A percentile compares a stretch with the other conserved stretches of the same genome.
These are phyloP conservation scores for Sphagnum contortum DNA, from an alignment of 225 moss, liverwort and hornwort genomes.

Conservation along the genomic window DNA sequence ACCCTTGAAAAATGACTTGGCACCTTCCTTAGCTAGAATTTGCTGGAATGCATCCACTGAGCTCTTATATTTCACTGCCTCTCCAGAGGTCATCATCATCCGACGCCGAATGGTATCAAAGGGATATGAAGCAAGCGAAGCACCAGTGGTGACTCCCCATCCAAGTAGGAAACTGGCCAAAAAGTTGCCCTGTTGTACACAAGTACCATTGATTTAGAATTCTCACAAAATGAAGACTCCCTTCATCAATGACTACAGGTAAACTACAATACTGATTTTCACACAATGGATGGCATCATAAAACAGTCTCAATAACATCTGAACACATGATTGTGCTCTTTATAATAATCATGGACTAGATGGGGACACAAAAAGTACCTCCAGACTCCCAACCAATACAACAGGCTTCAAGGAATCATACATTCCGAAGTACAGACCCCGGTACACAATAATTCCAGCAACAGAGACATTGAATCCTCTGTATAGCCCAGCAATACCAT, in stretches of 20 bases:
- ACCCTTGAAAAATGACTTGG: constrained; percentile 38
- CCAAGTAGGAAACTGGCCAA: constrained; percentile 17
- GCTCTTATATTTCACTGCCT: constrained; percentile 44
- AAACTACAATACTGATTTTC: too few species aligned
- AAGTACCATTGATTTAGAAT: not conserved
- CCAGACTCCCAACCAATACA: constrained; percentile 20
- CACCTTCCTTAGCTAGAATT: constrained; percentile 39
- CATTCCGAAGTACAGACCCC: constrained; percentile 50
- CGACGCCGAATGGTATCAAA: constrained; percentile 48
- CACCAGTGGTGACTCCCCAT: constrained; percentile 63
- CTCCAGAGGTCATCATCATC: constrained; percentile 63
- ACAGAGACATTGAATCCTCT: constrained; percentile 50
- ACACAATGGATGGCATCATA: too few species aligned
- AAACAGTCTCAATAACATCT: too few species aligned
- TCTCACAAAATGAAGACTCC: not conserved
- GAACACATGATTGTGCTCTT: too few species aligned
- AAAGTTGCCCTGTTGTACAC: constrained; percentile 17
- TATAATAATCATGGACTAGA: not conserved
- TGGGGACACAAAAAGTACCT: constrained; percentile 4
- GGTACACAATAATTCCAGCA: constrained; percentile 47
- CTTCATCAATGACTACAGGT: too few species aligned
- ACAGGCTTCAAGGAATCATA: constrained; percentile 54
- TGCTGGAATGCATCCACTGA: constrained; percentile 35
- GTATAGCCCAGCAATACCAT: constrained; percentile 51
- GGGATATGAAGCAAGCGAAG: constrained; percentile 49